These are phyloP conservation scores for Morella rubra DNA, from an alignment of 306 rosid species.

Conservation along the genomic window DNA sequence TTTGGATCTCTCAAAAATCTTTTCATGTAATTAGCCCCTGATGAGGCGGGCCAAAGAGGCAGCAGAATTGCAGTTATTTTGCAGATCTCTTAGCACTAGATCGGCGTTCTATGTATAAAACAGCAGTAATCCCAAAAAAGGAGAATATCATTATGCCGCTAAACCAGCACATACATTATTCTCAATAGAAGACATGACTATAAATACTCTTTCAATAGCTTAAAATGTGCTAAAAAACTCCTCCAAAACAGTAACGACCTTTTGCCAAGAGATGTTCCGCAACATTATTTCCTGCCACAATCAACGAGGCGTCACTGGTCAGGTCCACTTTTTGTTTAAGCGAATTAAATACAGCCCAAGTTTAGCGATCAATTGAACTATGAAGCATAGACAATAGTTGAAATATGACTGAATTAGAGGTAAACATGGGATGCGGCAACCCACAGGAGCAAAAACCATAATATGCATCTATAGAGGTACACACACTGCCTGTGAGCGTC, in stretches of 20 bases:
- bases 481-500: too few species aligned
- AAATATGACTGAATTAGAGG: background rate
- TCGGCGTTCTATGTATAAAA: background rate
- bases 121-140: background rate
- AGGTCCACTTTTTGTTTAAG: background rate
- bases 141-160: background rate
- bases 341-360: too few species aligned
- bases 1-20: too few species aligned
- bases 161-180: background rate
- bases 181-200: background rate
- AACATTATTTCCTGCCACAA: slow-evolving; percentile 18
- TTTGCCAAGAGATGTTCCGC: background rate
- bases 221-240: background rate
- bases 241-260: background rate
- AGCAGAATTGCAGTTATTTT: background rate
- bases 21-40: background rate
- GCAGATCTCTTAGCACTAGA: background rate
- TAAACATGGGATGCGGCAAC: background rate
- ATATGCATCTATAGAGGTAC: background rate
- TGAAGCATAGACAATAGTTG: background rate
- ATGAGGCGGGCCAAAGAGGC: background rate
- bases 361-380: too few species aligned
- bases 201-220: background rate
- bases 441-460: background rate
- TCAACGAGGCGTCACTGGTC: slow-evolving; percentile 8